A percentile compares a stretch with the other conserved stretches of the same genome.
These are phyloP conservation scores for Chloranthus sessilifolius DNA, from an alignment of 164 flowering plant genomes.

Conservation along the genomic window DNA sequence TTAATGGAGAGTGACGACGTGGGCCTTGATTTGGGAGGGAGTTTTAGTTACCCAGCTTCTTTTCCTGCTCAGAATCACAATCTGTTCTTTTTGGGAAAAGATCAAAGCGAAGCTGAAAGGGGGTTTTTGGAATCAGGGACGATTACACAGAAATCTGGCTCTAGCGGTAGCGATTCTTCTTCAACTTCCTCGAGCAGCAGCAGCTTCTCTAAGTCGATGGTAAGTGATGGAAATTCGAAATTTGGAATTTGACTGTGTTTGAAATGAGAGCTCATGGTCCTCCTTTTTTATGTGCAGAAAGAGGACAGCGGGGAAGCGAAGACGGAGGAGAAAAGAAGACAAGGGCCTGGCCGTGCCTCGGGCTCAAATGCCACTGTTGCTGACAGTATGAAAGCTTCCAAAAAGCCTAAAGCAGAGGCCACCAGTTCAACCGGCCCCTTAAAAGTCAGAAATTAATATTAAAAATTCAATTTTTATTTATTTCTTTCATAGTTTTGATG, in stretches of 20 bases:
- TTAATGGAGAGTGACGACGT: slow-evolving; percentile 32
- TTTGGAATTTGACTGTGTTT: neutral
- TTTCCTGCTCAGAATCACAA: slow-evolving; percentile 26
- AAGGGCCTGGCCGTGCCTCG: slow-evolving; percentile 19
- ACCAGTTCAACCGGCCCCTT: slow-evolving; percentile 21
- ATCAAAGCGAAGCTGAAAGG: slow-evolving; percentile 11
- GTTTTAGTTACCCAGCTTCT: slow-evolving; percentile 18
- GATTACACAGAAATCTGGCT: slow-evolving; percentile 26
- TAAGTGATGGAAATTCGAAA: slow-evolving; percentile 6
- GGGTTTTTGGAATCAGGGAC: neutral
- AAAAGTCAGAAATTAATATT: slow-evolving; percentile 24
- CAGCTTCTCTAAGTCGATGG: slow-evolving; percentile 27
- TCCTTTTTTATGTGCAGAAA: slow-evolving; percentile 5
- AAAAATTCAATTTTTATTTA: neutral
- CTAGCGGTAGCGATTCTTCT: slow-evolving; percentile 43
- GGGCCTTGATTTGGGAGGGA: slow-evolving; percentile 18
- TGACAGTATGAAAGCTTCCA: slow-evolving; percentile 19
- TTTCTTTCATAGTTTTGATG: neutral
- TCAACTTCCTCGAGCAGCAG: slow-evolving; percentile 38
- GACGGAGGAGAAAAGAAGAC: slow-evolving; percentile 30
- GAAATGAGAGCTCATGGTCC: neutral
- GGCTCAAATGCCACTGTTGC: slow-evolving; percentile 13
- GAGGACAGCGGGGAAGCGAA: slow-evolving; percentile 8
- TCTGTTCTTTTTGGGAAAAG: slow-evolving; percentile 51
- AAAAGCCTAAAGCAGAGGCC: slow-evolving; percentile 33